Evolutionary conservation across 495 filamentous ascomycete species (phyloP).

Genomic region (Annulohypoxylon nitens): DNA sequence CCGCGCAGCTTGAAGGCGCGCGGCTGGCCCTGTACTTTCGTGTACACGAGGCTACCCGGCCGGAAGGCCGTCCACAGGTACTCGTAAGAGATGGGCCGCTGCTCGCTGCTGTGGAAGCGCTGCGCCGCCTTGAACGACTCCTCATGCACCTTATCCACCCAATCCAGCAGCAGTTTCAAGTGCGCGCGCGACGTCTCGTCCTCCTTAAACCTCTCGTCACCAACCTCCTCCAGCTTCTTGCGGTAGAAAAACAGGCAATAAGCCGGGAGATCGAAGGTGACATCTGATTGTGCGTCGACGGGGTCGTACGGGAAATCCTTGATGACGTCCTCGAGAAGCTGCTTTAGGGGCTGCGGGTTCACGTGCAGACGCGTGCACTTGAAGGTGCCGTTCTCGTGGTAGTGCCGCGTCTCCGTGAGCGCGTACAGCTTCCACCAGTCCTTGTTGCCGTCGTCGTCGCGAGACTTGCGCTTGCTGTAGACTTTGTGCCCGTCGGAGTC

Average conservation of each 20-base stretch:
- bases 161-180: slow-evolving; percentile 51
- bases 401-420: slow-evolving; percentile 38
- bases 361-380: slow-evolving; percentile 33
- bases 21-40: slow-evolving; percentile 43
- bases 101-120: slow-evolving; percentile 43
- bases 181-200: slow-evolving; percentile 46
- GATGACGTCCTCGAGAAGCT: slow-evolving; percentile 52
- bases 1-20: slow-evolving; percentile 50
- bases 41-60: slow-evolving; percentile 46
- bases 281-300: slow-evolving; percentile 41
- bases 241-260: slow-evolving; percentile 53
- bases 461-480: slow-evolving; percentile 27
- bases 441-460: slow-evolving; percentile 1
- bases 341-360: slow-evolving; percentile 46
- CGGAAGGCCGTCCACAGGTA: slow-evolving; percentile 55
- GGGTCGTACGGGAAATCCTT: slow-evolving; percentile 44
- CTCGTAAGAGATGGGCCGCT: slow-evolving; percentile 52
- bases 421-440: slow-evolving; percentile 37
- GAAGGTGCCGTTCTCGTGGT: slow-evolving; percentile 7
- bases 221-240: slow-evolving; percentile 45
- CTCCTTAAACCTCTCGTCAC: slow-evolving; percentile 47
- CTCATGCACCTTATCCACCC: slow-evolving; percentile 54
- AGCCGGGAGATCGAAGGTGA: slow-evolving; percentile 51
- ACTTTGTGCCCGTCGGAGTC: slow-evolving; percentile 30
- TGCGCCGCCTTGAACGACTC: slow-evolving; percentile 51